Evolutionary conservation across 2,329 filamentous ascomycete genomes (phyloP), one percentile per base, ranked within the genome.

Genomic region (Microsporum canis): DNA sequence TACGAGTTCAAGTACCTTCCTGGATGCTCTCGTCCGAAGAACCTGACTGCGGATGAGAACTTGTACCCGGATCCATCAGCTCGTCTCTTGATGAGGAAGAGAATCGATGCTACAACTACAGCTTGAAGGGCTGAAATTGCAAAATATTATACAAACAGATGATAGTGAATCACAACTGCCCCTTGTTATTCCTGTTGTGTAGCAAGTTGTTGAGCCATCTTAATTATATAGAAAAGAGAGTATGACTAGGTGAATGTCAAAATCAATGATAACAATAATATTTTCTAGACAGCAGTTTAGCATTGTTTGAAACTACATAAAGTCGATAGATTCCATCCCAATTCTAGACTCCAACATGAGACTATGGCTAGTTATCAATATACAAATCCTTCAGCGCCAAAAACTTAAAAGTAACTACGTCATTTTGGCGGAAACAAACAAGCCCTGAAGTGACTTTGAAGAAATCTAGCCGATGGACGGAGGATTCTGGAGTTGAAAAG

Each of bases 1-100:
- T 73, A 70, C 59, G 70, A 72, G 5, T 68, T 70, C 56, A 58
- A 64, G 53, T 67, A 69, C 56, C 51, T 59, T 14, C 17, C 43
- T 4, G 60, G 62, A 3, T n/a, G 34, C 33, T 62, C 60, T 0
- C 61, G 68, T 39, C 69, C 69, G 5, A 31, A 45, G 39, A 67
- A 66, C 33, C 17, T 68, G 10, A 62, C 47, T 7, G 39, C 63
- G 8, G 63, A 68, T 59, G 68, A 71, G n/a, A 68, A 67, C 57
- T 47, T 68, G 5, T 65, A 70, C 58, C 60, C 63, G 7, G 62
- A 61, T 38, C 67, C 64, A 2, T 62, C 57, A 36, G 55, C 62
- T 1, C 59, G 60, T 8, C 63, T 70, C 34, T 39, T 67, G 47
- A 62, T 66, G 39, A 51, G 59, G 12, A 38, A 34, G 31, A 56